Evolutionary conservation across 768 basidiomycete genomes (phyloP), one percentile per base, ranked within the genome.

Genomic region (Hortiboletus flavorubellus): DNA sequence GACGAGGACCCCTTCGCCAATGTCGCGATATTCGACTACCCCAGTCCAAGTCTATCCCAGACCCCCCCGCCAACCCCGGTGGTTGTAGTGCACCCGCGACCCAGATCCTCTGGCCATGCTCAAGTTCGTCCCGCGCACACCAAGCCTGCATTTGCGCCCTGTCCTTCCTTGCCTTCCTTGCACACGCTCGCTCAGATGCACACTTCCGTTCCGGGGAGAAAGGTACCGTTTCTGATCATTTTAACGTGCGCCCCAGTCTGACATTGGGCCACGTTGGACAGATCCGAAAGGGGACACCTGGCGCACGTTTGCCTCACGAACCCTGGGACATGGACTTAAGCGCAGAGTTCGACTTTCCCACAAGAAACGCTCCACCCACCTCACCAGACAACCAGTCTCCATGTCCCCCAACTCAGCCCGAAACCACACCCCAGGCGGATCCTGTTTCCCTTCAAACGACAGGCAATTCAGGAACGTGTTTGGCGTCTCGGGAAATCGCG

Each of bases 1-100:
- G 87, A 89, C 61, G 83, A 85, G 49, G 88, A 90, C 62, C 88
- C 88, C 2, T 90, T 90, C 61, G 88, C 88, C 21, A 82, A 84
- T 56, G 73, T 86, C 44, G 15, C 56, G 26, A 5, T 5, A 26
- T 26, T 26, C 26, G 4, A 26, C 26, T 3, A 26, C 5, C 26
- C 26, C 26, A 26, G 2, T 26, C 26, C 21, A 21, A 39, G 40
- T 40, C 46, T 60, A 15, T 60, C 65, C 16, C 50, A 56, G 15
- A 50, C 39, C 6, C 51, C 46, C 10, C 48, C 34, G 35, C 55
- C 62, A 21, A 55, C 56, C 44, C 37, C 53, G 11, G 61, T 63
- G 12, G 29, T 60, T 12, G 58, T 65, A 2, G 42, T 40, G 31
- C 61, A 56, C 34, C 49, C 48, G 1, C 70, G 71, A n/a, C 71